Base-by-base conservation (phyloP, 2,329 filamentous ascomycete genomes). In the Colletotrichum australisinense region DNA sequence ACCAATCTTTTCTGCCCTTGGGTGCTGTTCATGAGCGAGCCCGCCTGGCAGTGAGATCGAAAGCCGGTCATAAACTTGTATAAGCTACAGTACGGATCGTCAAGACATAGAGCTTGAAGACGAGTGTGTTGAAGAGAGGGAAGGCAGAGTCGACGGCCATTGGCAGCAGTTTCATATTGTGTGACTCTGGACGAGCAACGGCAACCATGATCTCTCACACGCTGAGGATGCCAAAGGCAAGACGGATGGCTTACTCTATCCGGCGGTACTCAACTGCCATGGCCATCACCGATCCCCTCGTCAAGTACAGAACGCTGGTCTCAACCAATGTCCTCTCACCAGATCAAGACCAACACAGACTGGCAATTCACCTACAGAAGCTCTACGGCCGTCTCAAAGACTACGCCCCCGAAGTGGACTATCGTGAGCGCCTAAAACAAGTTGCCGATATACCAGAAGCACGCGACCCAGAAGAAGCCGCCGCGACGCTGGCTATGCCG, bases 301-400 rank as follows among this genome's bases (percentile, higher is more conserved):
- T 95, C 74, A 91, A 95, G 75, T 96, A 96, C 81, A 89, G 93
- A 71, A 89, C 93, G 26, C 85, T 95, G 16, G 81, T 96, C 46
- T 89, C 92, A 7, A 92, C 91, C 5, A 90, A 91, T 63, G 82
- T 89, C 59, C 93, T 93, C 79, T 85, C 87, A 59, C 91, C 93
- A 9, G 94, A 96, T 81, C 89, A 90, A 5, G 88, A 92, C 26
- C 93, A 95, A 79, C 91, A 94, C 80, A 89, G 93, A 24, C 85
- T 94, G 7, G 94, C 94, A 6, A 86, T 94, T 53, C 93, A 96
- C 81, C 86, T 96, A 1, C 93, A 94, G 76, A 93, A 94, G 79
- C 86, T 96, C 12, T 96, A 97, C 77, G 85, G 90, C 49, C 88
- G 91, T 2, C 85, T 96, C 53, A 95, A 94, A 79, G 93, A 96